Base-by-base conservation (phyloP, 345 rosid genomes). In the Odontarrhena argentea region DNA sequence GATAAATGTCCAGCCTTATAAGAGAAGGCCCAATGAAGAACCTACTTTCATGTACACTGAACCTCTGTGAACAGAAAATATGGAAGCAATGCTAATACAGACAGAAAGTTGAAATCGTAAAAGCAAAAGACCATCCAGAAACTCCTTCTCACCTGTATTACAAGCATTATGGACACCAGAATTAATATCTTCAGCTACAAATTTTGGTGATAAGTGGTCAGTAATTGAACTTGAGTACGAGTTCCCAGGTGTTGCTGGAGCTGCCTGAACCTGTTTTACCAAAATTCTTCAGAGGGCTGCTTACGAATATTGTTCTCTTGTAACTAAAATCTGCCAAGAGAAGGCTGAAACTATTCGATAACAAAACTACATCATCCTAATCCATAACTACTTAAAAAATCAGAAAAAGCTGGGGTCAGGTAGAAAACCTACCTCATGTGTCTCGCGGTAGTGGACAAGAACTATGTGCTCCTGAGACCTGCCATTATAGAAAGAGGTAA, bases 381-480 rank as follows among this genome's bases (percentile, higher is more conserved):
- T 48, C 35, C 14, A 15, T 18, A 44, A n/a, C 28, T 63, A 66
- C 25, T 12, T 35, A 44, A 38, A 2, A 52, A n/a, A 55, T 58
- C 10, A 58, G 35, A 50, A 60, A 60, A 38, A 73, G 60, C 36
- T 43, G 44, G 54, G 67, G 38, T 40, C 5, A 47, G 69, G 53
- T 35, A 28, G 54, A 50, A 6, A 63, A 82, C 96, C 60, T 68
- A 92, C 98, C 96, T 91, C 97, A 68, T 77, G 88, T 54, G 96
- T 95, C 77, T 91, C 96, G 30, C 99, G 99, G 52, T 95, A 95
- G 78, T 95, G 99, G 68, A 95, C 99, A 56, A 95, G 99, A 76
- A 95, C 99, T 62, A 87, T 85, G 79, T 95, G 88, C 69, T 95
- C 99, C 63, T 87, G 75, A 70, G 79, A 70, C 96, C 99, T 95